Percentiles rank a stretch among this genome's conserved stretches.
phyloP scores from a whole-genome alignment of 176 grass and related monocot species.

The Triticum dicoccoides region DNA sequence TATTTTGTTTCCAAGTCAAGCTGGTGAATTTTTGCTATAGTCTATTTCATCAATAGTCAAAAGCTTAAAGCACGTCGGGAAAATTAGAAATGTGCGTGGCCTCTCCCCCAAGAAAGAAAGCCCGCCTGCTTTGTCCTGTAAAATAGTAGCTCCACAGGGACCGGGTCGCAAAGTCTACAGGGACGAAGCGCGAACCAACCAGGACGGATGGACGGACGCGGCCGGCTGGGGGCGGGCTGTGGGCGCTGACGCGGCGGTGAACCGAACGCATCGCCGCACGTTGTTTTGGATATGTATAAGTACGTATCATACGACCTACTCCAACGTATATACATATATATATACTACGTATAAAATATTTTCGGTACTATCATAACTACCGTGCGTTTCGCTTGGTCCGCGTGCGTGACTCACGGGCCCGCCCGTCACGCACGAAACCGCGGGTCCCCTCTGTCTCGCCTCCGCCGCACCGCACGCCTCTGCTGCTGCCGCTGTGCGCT shows the following conservation, averaged over 20 bases:
- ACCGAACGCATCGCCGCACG: background rate
- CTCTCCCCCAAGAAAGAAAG: slow-evolving; percentile 20
- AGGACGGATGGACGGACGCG: background rate
- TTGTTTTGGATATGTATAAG: background rate
- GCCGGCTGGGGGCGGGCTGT: background rate
- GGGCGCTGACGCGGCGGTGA: slow-evolving; percentile 27
- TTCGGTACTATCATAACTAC: too few relatives aligned
- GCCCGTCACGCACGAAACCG: too few relatives aligned
- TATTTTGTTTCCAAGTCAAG: too few relatives aligned
- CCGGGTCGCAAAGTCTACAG: background rate
- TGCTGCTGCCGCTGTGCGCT: too few relatives aligned
- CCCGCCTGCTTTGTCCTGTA: fast-evolving
- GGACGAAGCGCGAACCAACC: background rate
- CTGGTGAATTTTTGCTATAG: too few relatives aligned
- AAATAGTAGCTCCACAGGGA: background rate
- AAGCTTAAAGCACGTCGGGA: background rate
- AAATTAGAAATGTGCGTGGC: background rate
- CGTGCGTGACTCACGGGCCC: background rate
- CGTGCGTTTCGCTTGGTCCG: background rate
- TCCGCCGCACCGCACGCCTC: too few relatives aligned
- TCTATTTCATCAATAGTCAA: too few relatives aligned
- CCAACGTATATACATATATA: too few relatives aligned
- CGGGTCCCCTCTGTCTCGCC: too few relatives aligned
- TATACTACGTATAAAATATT: too few relatives aligned
- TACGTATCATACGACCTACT: background rate